phyloP scores from a whole-genome alignment of 371 early-diverging fungal species.

The Umbelopsis sp. region DNA sequence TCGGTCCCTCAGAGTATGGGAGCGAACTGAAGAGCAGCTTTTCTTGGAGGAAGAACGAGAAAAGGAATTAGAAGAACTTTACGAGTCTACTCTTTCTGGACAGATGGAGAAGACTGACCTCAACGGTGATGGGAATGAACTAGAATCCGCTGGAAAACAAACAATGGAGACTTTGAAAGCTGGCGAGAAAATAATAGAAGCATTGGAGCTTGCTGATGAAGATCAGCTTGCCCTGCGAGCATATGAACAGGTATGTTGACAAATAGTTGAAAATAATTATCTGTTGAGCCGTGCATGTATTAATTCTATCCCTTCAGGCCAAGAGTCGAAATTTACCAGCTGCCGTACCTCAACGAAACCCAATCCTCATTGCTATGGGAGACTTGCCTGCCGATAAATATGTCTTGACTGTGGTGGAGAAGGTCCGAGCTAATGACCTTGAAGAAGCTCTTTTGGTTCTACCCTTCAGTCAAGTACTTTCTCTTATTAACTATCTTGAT shows the following conservation, averaged over 20 bases:
- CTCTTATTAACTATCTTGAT: constrained; percentile 75
- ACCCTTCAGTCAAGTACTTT: constrained; percentile 78
- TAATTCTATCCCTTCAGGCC: constrained; percentile 29
- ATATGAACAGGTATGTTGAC: constrained; percentile 51
- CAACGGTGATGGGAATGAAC: constrained; percentile 60
- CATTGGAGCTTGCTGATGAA: constrained; percentile 84
- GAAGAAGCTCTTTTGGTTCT: constrained; percentile 89
- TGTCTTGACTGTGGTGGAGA: constrained; percentile 76
- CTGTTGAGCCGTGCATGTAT: too few relatives aligned
- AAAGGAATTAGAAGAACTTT: constrained; percentile 86
- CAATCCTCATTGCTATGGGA: constrained; percentile 74
- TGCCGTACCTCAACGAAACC: constrained; percentile 65
- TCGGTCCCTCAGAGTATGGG: constrained; percentile 92
- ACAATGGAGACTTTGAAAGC: constrained; percentile 92
- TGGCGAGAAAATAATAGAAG: constrained; percentile 91
- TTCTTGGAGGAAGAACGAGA: constrained; percentile 97
- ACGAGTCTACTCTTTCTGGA: constrained; percentile 77
- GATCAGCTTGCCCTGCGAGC: constrained; percentile 73
- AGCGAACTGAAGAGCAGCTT: constrained; percentile 92
- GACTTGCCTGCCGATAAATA: constrained; percentile 78
- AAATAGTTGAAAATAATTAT: too few relatives aligned
- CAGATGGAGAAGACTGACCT: constrained; percentile 65
- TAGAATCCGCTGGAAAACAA: constrained; percentile 79
- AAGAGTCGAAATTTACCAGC: constrained; percentile 54
- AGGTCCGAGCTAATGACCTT: constrained; percentile 81